These are phyloP conservation scores for Amanita fuliginea DNA, from an alignment of 768 basidiomycete genomes.

Conservation along the genomic window DNA sequence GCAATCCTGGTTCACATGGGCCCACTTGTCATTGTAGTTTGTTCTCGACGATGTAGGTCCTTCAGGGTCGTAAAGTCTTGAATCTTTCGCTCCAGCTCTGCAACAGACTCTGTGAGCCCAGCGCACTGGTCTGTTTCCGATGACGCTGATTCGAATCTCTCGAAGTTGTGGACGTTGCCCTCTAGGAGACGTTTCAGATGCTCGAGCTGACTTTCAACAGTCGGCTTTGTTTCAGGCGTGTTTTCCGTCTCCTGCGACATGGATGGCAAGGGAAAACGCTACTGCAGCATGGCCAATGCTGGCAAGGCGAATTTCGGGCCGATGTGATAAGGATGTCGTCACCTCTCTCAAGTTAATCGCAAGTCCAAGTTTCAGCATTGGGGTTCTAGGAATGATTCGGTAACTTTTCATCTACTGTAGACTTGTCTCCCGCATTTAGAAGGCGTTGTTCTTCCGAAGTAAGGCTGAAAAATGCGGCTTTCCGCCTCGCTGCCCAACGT, in stretches of 20 bases:
- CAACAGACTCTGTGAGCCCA: not conserved
- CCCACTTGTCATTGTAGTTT: not conserved
- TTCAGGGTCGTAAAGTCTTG: not conserved
- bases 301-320: not conserved
- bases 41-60: not conserved
- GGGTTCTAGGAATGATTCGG: not conserved
- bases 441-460: slow-evolving; percentile 46
- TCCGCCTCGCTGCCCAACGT: slow-evolving; percentile 42
- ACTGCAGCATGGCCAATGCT: not conserved
- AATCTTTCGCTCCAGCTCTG: not conserved
- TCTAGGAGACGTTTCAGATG: not conserved
- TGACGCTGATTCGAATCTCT: not conserved
- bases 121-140: not conserved
- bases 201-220: not conserved
- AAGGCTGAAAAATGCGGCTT: slow-evolving; percentile 43
- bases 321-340: not conserved
- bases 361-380: no score
- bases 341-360: no score
- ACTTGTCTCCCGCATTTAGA: slow-evolving; percentile 10
- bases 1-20: not conserved
- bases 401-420: not conserved
- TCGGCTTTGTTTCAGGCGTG: not conserved
- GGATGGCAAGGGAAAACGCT: not conserved
- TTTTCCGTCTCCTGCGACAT: not conserved
- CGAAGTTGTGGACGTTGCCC: not conserved